Conservation (phyloP, 345 rosid species). For the Populus pruinosa region DNA sequence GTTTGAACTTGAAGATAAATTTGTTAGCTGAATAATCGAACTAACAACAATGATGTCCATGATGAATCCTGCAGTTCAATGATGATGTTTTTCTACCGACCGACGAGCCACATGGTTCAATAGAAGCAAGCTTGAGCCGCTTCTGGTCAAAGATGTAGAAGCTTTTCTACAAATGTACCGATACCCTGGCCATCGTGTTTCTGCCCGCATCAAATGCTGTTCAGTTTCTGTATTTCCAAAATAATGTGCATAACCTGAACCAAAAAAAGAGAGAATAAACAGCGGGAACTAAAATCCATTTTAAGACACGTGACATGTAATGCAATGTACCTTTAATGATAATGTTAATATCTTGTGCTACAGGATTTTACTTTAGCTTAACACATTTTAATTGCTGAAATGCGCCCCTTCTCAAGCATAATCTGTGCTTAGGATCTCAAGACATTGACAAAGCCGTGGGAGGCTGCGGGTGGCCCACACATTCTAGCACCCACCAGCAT, state of each 20-base stretch:
- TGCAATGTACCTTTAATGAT: no score
- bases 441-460: no score
- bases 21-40: neutral
- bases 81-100: slow-evolving; percentile 85
- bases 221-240: neutral
- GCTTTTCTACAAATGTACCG: neutral
- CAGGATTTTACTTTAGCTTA: no score
- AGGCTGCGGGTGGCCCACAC: no score
- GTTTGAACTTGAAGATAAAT: neutral
- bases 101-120: slow-evolving; percentile 92
- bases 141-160: slow-evolving; percentile 64
- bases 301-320: no score
- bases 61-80: slow-evolving; percentile 53
- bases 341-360: no score
- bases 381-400: no score
- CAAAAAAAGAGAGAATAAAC: no score
- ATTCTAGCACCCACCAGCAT: no score
- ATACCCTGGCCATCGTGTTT: neutral
- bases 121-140: slow-evolving; percentile 76
- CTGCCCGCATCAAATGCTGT: neutral
- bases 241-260: neutral
- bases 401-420: neutral
- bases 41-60: neutral
- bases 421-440: no score
- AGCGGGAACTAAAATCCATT: no score